These are phyloP conservation scores for Oryza glaberrima DNA, from an alignment of 176 grass and related monocot genomes.

Conservation along the genomic window DNA sequence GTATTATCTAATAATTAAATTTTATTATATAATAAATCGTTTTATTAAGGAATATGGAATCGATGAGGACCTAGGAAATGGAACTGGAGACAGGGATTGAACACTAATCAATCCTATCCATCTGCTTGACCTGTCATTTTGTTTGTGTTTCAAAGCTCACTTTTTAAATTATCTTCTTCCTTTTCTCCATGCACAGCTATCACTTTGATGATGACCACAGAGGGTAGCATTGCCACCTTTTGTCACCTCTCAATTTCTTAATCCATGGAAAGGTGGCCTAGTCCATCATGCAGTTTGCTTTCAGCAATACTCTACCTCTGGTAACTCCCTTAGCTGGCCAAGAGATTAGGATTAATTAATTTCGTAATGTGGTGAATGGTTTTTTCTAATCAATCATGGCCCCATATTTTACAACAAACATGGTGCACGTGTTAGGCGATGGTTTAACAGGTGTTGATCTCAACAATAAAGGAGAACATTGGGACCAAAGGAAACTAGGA, in stretches of 20 bases:
- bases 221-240: background rate
- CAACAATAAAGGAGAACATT: background rate
- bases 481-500: background rate
- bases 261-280: conserved; percentile 14
- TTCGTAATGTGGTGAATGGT: background rate
- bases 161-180: background rate
- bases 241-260: conserved; percentile 29
- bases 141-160: background rate
- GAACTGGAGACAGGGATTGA: background rate
- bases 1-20: too few species aligned
- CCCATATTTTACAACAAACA: background rate
- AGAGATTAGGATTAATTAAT: background rate
- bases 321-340: conserved; percentile 21
- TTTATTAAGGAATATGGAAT: too few species aligned
- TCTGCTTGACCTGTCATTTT: background rate
- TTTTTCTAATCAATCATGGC: conserved; percentile 17
- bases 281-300: conserved; percentile 6
- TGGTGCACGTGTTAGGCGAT: conserved; percentile 14
- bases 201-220: background rate
- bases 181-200: background rate
- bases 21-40: too few species aligned
- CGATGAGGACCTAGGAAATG: background rate
- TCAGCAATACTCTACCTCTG: background rate
- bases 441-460: background rate
- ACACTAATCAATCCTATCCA: background rate